phyloP scores from a whole-genome alignment of 2,329 filamentous ascomycete genomes.

The Nemania bipapillata region DNA sequence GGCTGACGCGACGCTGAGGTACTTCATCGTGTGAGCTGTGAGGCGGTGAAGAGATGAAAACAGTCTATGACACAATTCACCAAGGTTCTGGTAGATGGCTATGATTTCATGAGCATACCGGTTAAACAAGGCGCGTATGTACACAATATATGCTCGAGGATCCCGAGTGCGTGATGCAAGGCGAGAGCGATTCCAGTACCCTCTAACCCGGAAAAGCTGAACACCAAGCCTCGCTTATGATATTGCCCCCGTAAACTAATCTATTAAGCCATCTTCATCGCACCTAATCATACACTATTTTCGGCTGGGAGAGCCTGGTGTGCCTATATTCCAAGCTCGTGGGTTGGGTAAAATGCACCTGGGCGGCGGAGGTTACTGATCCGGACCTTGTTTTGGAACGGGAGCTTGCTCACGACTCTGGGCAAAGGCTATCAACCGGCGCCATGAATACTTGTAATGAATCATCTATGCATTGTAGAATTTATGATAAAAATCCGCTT shows the following conservation, averaged over 20 bases:
- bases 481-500: neutral
- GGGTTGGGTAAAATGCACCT: conserved; percentile 36
- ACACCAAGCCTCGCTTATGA: conserved; percentile 11
- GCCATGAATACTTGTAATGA: neutral
- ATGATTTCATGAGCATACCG: neutral
- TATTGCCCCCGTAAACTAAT: conserved; percentile 12
- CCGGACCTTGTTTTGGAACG: conserved; percentile 45
- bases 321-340: conserved; percentile 29
- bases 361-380: conserved; percentile 44
- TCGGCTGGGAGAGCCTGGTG: conserved; percentile 19
- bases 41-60: neutral
- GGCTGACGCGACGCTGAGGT: conserved; percentile 37
- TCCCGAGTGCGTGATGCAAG: neutral
- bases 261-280: neutral
- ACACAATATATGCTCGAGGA: conserved; percentile 24
- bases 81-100: neutral
- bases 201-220: conserved; percentile 9
- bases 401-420: neutral
- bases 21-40: conserved; percentile 39
- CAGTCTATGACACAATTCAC: conserved; percentile 4
- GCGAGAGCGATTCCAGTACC: neutral
- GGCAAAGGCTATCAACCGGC: neutral
- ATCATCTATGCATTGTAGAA: neutral
- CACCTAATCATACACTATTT: conserved; percentile 14
- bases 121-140: neutral